Evolutionary conservation across 176 grass and related monocot species (phyloP).

Genomic region (Lolium multiflorum): DNA sequence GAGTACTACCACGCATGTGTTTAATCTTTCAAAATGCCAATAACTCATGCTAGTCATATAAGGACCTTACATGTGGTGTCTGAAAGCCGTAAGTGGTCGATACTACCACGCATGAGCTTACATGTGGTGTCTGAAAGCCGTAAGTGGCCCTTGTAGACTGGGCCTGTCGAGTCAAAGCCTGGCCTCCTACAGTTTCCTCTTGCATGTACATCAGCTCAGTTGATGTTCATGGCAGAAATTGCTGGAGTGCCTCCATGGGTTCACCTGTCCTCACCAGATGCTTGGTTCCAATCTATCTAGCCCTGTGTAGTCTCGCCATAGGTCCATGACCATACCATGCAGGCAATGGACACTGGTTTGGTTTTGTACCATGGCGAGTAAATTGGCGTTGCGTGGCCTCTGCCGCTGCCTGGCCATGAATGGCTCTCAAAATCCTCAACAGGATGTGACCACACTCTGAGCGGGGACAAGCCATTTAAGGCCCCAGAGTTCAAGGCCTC

Average conservation of each 20-base stretch:
- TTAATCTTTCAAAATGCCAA: constrained; percentile 28
- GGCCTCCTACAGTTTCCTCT: constrained; percentile 28
- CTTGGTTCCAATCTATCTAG: constrained; percentile 32
- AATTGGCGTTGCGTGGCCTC: constrained; percentile 49
- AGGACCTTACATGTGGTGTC: too few relatives aligned
- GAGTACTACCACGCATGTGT: constrained; percentile 30
- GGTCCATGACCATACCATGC: constrained; percentile 43
- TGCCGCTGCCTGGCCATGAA: constrained; percentile 53
- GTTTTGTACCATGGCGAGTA: constrained; percentile 44
- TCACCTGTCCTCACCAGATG: constrained; percentile 10
- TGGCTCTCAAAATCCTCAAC: constrained; percentile 68
- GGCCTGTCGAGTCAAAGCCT: constrained; percentile 36
- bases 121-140: constrained; percentile 45
- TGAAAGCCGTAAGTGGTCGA: too few relatives aligned
- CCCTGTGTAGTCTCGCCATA: constrained; percentile 33
- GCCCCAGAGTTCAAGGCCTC: constrained; percentile 63
- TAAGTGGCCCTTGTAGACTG: constrained; percentile 35
- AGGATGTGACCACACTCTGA: constrained; percentile 71
- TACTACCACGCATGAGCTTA: neutral
- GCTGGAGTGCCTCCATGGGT: constrained; percentile 27
- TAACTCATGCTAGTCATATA: constrained; percentile 33
- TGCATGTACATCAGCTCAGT: constrained; percentile 38
- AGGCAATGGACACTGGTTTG: constrained; percentile 35
- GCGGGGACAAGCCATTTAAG: constrained; percentile 71
- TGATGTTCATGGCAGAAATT: constrained; percentile 43